Evolutionary conservation across 331 rosid genomes (phyloP).

Genomic region (Acacia pycnantha): DNA sequence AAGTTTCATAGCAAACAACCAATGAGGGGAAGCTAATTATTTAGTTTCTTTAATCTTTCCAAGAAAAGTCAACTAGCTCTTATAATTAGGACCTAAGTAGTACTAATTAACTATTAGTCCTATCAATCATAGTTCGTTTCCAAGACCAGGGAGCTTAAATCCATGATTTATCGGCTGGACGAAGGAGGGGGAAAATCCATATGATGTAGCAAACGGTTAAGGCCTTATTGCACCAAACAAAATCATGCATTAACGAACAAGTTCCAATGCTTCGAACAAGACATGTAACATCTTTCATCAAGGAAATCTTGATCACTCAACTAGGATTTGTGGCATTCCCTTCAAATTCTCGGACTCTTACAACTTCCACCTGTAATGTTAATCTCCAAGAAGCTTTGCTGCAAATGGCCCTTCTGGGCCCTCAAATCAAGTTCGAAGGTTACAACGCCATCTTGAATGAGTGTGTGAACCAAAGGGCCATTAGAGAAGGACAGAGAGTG

Average conservation of each 20-base stretch:
- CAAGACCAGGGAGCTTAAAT: background rate
- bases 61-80: too few relatives aligned
- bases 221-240: background rate
- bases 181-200: background rate
- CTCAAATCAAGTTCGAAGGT: conserved; percentile 41
- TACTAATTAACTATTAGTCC: too few relatives aligned
- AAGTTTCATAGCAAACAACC: too few relatives aligned
- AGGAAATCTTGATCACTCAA: conserved; percentile 26
- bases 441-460: conserved; percentile 45
- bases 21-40: too few relatives aligned
- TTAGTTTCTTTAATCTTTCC: too few relatives aligned
- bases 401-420: conserved; percentile 48
- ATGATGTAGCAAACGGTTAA: background rate
- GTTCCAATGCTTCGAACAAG: conserved; percentile 34
- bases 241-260: background rate
- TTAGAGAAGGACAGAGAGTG: conserved; percentile 59
- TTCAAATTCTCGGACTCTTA: conserved; percentile 23
- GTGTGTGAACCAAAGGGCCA: conserved; percentile 44
- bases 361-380: conserved; percentile 37
- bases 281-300: conserved; percentile 1
- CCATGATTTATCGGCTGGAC: background rate
- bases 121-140: background rate
- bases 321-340: conserved; percentile 32
- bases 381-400: conserved; percentile 47
- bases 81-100: too few relatives aligned